Evolutionary conservation across 768 basidiomycete species (phyloP), one percentile per base, ranked within the genome.

Genomic region (Kwoniella dendrophila): DNA sequence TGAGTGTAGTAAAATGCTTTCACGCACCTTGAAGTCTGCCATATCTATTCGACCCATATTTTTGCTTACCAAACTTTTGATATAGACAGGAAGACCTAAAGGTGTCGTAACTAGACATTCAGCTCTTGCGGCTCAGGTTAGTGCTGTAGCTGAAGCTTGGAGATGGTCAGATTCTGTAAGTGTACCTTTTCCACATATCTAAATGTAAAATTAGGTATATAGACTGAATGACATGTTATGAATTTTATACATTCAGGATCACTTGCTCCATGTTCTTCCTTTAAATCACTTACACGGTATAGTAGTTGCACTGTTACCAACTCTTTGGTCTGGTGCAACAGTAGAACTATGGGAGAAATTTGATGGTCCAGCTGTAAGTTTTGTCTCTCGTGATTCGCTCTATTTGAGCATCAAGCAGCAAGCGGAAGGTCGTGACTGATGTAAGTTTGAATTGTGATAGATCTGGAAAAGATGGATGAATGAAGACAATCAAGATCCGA

Each of bases 251-350:
- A 24, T 26, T 18, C 44, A 70, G 63, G 63, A 66, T 48, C 29
- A 62, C 40, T 54, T 68, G 2, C 56, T 70, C 14, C 64, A 65
- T 45, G 34, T 70, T 16, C 70, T 73, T 0, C 72, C 72, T 2
- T 59, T 74, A 27, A 70, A 74, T 40, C 72, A 74, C 56, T 71
- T 77, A n/a, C 73, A 74, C 59, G 75, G 75, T 4, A 68, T 73
- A 41, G 68, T 71, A 45, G 74, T 75, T 36, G 72, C 69, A 5
- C 65, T 77, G 11, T 64, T 73, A 14, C 73, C 73, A 10, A 63
- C 70, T 0, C 56, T 77, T 6, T 77, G 69, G 64, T 69, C 68
- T 33, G 75, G 75, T 7, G 75, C 75, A 0, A 72, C 67, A 3
- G 71, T 72, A 29, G 75, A 76, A 60, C 56, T 76, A 16, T 71